Conservation (phyloP, 768 basidiomycete species). For the Pisolithus orientalis region DNA sequence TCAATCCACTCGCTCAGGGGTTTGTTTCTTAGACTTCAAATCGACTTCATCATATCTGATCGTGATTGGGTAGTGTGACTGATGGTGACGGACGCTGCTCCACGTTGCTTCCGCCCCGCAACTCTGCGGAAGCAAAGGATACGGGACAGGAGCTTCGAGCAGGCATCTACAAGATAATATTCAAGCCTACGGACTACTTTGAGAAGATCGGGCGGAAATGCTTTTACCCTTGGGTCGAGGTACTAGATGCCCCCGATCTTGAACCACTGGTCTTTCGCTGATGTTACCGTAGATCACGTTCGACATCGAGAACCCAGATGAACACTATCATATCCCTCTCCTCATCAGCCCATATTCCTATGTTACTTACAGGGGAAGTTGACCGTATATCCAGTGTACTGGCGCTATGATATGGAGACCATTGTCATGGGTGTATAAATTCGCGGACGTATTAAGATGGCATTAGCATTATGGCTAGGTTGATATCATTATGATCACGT, state of each 20-base stretch:
- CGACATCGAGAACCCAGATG: slow-evolving; percentile 57
- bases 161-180: slow-evolving; percentile 73
- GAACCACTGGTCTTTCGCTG: slow-evolving; percentile 4
- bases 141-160: slow-evolving; percentile 41
- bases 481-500: not conserved
- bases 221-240: slow-evolving; percentile 93
- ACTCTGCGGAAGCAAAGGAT: slow-evolving; percentile 38
- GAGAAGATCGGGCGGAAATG: slow-evolving; percentile 52
- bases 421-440: not conserved
- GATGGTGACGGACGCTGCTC: slow-evolving; percentile 80
- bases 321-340: slow-evolving; percentile 91
- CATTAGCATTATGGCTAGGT: slow-evolving; percentile 1
- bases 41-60: not conserved
- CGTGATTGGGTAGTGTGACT: slow-evolving; percentile 47
- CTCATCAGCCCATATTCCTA: slow-evolving; percentile 87
- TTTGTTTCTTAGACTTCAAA: slow-evolving; percentile 24
- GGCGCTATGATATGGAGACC: not conserved
- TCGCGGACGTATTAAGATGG: slow-evolving; percentile 2
- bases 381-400: slow-evolving; percentile 5
- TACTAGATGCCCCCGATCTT: slow-evolving; percentile 24
- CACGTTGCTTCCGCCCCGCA: slow-evolving; percentile 56
- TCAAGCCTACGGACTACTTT: slow-evolving; percentile 82
- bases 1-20: slow-evolving; percentile 57
- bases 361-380: slow-evolving; percentile 92
- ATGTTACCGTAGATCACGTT: slow-evolving; percentile 64